These are phyloP conservation scores for Punica granatum DNA, from an alignment of 345 rosid genomes.

Conservation along the genomic window DNA sequence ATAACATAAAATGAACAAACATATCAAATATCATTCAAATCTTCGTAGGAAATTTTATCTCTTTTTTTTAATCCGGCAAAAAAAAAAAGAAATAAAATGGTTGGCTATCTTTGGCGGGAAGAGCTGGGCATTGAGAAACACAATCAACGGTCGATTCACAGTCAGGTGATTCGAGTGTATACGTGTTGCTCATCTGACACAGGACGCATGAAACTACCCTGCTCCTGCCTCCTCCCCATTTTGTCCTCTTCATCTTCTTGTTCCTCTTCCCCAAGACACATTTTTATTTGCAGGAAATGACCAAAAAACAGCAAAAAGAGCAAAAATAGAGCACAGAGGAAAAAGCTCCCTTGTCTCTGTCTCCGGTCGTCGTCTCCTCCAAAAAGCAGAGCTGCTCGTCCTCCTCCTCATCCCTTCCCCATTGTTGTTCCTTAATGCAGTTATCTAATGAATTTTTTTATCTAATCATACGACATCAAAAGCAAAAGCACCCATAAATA, in stretches of 20 bases:
- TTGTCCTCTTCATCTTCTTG: background rate
- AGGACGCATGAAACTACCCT: background rate
- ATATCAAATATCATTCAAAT: too few relatives aligned
- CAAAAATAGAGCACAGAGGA: too few relatives aligned
- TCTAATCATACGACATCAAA: background rate
- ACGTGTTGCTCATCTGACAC: background rate
- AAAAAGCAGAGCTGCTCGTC: background rate
- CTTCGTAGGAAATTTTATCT: too few relatives aligned
- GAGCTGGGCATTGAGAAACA: background rate
- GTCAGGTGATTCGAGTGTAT: too few relatives aligned
- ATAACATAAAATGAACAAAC: too few relatives aligned
- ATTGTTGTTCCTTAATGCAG: background rate
- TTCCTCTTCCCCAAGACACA: background rate
- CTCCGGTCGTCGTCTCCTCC: too few relatives aligned
- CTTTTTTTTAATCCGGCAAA: too few relatives aligned
- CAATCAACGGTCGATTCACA: background rate
- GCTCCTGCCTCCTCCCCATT: background rate
- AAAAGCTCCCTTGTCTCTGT: too few relatives aligned
- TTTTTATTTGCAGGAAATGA: too few relatives aligned
- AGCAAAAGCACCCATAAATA: constrained; percentile 21
- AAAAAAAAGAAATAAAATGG: too few relatives aligned
- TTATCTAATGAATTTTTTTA: background rate
- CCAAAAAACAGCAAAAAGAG: too few relatives aligned
- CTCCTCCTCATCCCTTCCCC: background rate
- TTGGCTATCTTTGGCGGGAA: too few relatives aligned